Conservation (phyloP, 352 stramenopile species). For the Phytopythium boreale region DNA sequence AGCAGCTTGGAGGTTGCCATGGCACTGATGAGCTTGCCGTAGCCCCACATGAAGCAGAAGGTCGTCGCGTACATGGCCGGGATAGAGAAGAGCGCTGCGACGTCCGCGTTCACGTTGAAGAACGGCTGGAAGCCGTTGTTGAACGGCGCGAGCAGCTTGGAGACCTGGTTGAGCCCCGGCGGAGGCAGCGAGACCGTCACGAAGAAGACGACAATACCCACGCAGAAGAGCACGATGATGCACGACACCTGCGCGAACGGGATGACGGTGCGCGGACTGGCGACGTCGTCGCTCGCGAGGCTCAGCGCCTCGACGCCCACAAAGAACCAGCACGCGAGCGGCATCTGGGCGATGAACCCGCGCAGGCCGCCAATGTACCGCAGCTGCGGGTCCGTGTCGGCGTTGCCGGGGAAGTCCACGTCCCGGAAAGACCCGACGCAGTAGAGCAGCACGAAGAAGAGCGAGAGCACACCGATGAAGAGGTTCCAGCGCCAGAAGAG, state of each 20-base stretch:
- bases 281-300: constrained; percentile 10
- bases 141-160: constrained; percentile 24
- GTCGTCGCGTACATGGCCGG: constrained; percentile 30
- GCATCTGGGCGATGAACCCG: constrained; percentile 22
- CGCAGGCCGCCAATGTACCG: constrained; percentile 13
- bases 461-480: constrained; percentile 23
- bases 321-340: constrained; percentile 31
- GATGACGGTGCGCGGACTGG: constrained; percentile 17
- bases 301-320: constrained; percentile 11
- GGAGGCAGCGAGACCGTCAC: constrained; percentile 21
- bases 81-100: constrained; percentile 31
- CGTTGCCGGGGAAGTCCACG: constrained; percentile 18
- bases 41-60: constrained; percentile 35
- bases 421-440: constrained; percentile 22
- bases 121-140: constrained; percentile 25
- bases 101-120: constrained; percentile 21
- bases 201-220: constrained; percentile 22
- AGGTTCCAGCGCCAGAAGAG: constrained; percentile 34
- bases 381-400: constrained; percentile 14
- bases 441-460: constrained; percentile 30
- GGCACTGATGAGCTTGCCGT: constrained; percentile 30
- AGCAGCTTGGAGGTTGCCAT: constrained; percentile 33
- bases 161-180: constrained; percentile 15
- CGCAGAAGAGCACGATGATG: constrained; percentile 24
- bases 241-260: constrained; percentile 21